Evolutionary conservation across 1,139 yeast genomes (phyloP).

Genomic region (Meyerozyma elateridarum): DNA sequence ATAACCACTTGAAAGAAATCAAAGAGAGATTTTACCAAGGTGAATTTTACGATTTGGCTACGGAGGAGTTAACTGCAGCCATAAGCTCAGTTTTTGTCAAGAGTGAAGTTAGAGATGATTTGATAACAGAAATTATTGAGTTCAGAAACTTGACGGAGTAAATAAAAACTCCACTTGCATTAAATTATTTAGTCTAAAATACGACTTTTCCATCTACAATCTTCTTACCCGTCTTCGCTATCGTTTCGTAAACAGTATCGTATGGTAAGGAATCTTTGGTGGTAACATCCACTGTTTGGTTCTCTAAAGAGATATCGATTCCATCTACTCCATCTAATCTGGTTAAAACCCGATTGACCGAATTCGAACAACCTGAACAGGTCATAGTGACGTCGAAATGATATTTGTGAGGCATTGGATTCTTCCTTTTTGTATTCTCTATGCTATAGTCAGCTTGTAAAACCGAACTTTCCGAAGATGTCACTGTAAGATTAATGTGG

Average conservation of each 20-base stretch:
- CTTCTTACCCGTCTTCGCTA: constrained; percentile 87
- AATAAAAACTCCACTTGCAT: not conserved
- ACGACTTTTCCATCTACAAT: constrained; percentile 60
- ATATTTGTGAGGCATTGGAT: constrained; percentile 33
- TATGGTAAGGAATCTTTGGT: constrained; percentile 54
- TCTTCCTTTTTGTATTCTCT: too few species aligned
- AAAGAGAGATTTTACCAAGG: constrained; percentile 69
- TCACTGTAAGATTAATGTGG: too few species aligned
- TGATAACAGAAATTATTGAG: constrained; percentile 56
- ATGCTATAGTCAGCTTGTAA: too few species aligned
- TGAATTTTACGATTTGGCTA: constrained; percentile 64
- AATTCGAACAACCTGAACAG: constrained; percentile 84
- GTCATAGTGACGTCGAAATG: constrained; percentile 77
- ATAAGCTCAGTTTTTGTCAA: constrained; percentile 63
- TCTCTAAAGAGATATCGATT: constrained; percentile 69
- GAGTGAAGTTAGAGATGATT: constrained; percentile 58
- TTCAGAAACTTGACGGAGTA: constrained; percentile 23
- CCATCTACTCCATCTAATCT: constrained; percentile 71
- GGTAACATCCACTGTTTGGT: constrained; percentile 77
- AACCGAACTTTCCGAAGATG: too few species aligned
- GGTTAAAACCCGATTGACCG: constrained; percentile 74
- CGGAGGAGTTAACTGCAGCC: constrained; percentile 60
- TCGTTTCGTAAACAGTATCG: constrained; percentile 73
- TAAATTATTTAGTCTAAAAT: constrained; percentile 2
- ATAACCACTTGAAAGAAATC: constrained; percentile 60